A percentile compares a stretch with the other conserved stretches of the same genome.
Evolutionary conservation across 495 filamentous ascomycete species (phyloP).

Genomic region (Penicillium chermesinum): DNA sequence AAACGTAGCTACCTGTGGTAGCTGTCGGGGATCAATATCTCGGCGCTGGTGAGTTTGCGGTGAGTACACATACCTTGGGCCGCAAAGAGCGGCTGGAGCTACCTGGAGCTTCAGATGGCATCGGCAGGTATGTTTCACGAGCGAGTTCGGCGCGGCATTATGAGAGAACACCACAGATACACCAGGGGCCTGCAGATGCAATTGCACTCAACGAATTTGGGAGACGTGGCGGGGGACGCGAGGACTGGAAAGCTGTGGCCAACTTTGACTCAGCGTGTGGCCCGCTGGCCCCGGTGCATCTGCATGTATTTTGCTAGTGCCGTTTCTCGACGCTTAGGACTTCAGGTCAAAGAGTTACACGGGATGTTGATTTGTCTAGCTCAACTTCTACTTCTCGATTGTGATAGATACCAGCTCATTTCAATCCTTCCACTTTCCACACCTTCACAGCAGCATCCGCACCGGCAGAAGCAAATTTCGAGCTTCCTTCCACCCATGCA

Average conservation of each 20-base stretch:
- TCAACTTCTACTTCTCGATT: not conserved
- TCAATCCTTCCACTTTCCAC: conserved; percentile 69
- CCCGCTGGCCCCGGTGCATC: not conserved
- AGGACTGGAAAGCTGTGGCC: not conserved
- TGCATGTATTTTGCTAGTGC: not conserved
- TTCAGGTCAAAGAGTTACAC: no score
- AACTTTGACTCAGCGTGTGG: not conserved
- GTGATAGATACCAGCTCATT: conserved; percentile 25
- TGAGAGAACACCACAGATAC: not conserved
- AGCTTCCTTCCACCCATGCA: conserved; percentile 65
- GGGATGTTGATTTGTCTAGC: no score
- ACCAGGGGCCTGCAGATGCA: not conserved
- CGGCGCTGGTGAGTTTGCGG: conserved; percentile 1
- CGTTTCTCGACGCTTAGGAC: no score
- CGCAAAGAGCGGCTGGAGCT: conserved; percentile 39
- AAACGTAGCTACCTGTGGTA: conserved; percentile 47
- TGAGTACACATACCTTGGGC: conserved; percentile 30
- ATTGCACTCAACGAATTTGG: not conserved
- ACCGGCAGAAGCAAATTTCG: conserved; percentile 71
- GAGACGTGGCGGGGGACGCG: not conserved
- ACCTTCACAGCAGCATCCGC: conserved; percentile 88
- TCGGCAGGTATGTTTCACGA: conserved; percentile 20
- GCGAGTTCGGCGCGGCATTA: conserved; percentile 7
- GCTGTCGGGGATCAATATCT: conserved; percentile 21
- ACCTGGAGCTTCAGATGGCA: conserved; percentile 29